Base-by-base conservation (phyloP, 2,329 filamentous ascomycete genomes). In the Venturia nashicola region DNA sequence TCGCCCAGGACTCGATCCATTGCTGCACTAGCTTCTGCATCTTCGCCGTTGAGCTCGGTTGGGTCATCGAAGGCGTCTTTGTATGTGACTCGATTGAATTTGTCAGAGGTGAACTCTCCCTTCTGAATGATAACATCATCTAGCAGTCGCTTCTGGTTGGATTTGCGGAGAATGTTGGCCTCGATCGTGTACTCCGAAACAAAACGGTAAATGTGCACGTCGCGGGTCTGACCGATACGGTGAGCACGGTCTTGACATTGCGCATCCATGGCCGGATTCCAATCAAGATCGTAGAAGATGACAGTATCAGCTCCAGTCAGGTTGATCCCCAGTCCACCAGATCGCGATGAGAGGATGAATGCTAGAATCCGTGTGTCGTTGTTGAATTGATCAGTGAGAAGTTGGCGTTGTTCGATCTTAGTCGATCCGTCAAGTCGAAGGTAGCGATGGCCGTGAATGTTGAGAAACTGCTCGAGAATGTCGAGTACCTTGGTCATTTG, bases 191-290 rank as follows among this genome's bases (percentile, higher is more conserved):
- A 78, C 68, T 81, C 79, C 65, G 72, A 76, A 63, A 81, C 79
- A 68, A 81, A 79, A 65, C 80, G 91, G 77, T 97, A 99, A 65
- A 99, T 97, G 74, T 97, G 93, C 40, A 99, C 94, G 73, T 99
- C 94, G 39, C 94, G 87, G 0, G 94, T 97, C 75, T 99, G 94
- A 1, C 94, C 94, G 68, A 99, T 99, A 68, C 94, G 90, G 77
- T 99, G 94, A 70, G 91, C 95, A 70, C 94, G 86, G 74, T 99
- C 95, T 76, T 99, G 95, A 71, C 94, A 99, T 75, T 99, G 94
- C 75, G 96, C 96, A 78, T 99, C 94, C 94, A 99, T 99, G 61
- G 95, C 94, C 0, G 94, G 94, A 71, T 99, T 99, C 95, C 95
- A 99, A 73, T 99, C 94, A 65, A 97, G 86, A 71, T 99, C 94